phyloP scores from a whole-genome alignment of 176 grass and related monocot genomes.

The Leersia perrieri region DNA sequence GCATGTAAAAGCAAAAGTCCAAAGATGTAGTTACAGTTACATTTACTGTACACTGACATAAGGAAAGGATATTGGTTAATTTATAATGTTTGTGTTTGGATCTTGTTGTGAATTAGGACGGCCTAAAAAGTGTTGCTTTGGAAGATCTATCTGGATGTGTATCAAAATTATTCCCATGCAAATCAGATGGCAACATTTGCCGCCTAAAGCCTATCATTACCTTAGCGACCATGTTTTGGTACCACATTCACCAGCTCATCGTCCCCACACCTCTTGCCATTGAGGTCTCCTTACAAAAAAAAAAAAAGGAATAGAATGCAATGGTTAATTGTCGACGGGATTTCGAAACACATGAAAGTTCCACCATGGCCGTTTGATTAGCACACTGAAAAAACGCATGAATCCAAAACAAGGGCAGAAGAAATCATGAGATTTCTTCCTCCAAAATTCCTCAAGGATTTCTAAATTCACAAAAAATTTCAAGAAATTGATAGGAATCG shows the following conservation, averaged over 20 bases:
- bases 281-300: too few relatives aligned
- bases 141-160: constrained; percentile 36
- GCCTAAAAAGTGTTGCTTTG: constrained; percentile 31
- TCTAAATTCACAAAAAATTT: too few relatives aligned
- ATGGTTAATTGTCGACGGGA: too few relatives aligned
- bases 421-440: too few relatives aligned
- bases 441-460: too few relatives aligned
- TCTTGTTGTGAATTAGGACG: not conserved
- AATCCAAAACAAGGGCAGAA: too few relatives aligned
- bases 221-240: constrained; percentile 19
- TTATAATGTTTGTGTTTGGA: too few relatives aligned
- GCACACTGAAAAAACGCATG: too few relatives aligned
- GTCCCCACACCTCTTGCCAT: not conserved
- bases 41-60: constrained; percentile 3
- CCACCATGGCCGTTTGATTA: too few relatives aligned
- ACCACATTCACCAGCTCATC: constrained; percentile 27
- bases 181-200: constrained; percentile 30
- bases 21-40: constrained; percentile 12
- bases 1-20: constrained; percentile 29
- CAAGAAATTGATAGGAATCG: too few relatives aligned
- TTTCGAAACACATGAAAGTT: too few relatives aligned
- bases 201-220: constrained; percentile 28
- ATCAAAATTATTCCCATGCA: not conserved
- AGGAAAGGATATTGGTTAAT: constrained; percentile 8
- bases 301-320: too few relatives aligned